Percentiles rank a stretch among this genome's conserved stretches.
Evolutionary conservation across 257 asterid genomes (phyloP).

Genomic region (Eustoma russellianum): DNA sequence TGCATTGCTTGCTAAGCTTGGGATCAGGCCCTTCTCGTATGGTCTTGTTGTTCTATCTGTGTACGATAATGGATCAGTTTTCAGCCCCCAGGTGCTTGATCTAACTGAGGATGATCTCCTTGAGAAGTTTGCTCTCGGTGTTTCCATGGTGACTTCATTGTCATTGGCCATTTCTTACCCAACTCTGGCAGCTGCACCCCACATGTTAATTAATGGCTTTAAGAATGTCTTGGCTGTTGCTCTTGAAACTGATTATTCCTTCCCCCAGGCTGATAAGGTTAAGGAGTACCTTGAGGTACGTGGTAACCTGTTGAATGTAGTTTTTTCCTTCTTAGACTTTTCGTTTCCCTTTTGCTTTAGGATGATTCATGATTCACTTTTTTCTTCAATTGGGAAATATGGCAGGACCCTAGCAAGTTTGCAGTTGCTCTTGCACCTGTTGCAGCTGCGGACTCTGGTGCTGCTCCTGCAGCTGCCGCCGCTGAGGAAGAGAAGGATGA

Average conservation of each 20-base stretch:
- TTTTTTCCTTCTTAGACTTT: background rate
- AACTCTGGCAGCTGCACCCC: constrained; percentile 85
- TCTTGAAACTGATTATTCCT: constrained; percentile 63
- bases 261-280: constrained; percentile 82
- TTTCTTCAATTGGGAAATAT: background rate
- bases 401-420: constrained; percentile 80
- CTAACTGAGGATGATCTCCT: constrained; percentile 78
- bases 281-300: constrained; percentile 79
- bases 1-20: constrained; percentile 85
- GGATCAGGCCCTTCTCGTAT: constrained; percentile 87
- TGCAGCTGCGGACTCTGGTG: constrained; percentile 30
- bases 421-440: constrained; percentile 52
- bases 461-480: constrained; percentile 22
- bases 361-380: background rate
- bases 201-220: constrained; percentile 76
- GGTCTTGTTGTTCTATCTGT: constrained; percentile 64
- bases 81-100: constrained; percentile 84
- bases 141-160: constrained; percentile 64
- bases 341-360: no score
- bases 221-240: constrained; percentile 74
- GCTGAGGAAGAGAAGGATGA: constrained; percentile 75
- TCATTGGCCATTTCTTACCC: constrained; percentile 75
- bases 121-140: constrained; percentile 68
- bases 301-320: no score
- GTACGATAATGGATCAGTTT: constrained; percentile 82